Conservation (phyloP, 1,284 basidiomycete genomes). For the Cutaneotrichosporon cavernicola region DNA sequence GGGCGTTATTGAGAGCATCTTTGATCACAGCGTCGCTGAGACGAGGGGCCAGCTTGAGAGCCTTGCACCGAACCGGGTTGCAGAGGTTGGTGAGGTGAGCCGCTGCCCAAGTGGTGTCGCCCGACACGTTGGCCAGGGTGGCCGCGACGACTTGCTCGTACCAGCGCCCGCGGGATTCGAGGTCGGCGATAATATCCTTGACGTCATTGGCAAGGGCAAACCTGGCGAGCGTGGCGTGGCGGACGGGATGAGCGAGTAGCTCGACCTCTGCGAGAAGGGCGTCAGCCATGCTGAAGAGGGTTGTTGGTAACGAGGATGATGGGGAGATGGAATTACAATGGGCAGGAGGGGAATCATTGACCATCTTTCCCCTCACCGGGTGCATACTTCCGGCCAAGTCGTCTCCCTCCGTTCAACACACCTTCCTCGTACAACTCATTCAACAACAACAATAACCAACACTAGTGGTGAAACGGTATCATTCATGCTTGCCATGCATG, state of each 20-base stretch:
- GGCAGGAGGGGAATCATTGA: no score
- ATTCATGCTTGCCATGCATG: no score
- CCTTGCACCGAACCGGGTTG: background rate
- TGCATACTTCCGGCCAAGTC: no score
- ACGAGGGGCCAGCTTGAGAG: background rate
- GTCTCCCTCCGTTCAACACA: background rate
- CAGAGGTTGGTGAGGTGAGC: background rate
- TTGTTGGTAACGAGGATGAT: background rate
- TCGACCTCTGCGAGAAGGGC: background rate
- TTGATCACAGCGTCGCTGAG: background rate
- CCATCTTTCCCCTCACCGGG: no score
- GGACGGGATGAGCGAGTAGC: background rate
- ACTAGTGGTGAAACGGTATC: no score
- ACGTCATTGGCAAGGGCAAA: background rate
- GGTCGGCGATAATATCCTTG: background rate
- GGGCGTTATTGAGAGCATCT: background rate
- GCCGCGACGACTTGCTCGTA: background rate
- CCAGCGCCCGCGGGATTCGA: background rate
- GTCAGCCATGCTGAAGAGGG: slow-evolving; percentile 4
- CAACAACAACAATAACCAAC: background rate
- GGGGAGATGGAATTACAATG: background rate
- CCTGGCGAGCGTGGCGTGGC: background rate
- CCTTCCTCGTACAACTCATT: background rate
- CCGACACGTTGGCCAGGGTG: background rate
- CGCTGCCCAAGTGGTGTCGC: background rate